A percentile compares a stretch with the other conserved stretches of the same genome.
Conservation (phyloP, 2,329 filamentous ascomycete genomes). For the Coniochaeta sp. region DNA sequence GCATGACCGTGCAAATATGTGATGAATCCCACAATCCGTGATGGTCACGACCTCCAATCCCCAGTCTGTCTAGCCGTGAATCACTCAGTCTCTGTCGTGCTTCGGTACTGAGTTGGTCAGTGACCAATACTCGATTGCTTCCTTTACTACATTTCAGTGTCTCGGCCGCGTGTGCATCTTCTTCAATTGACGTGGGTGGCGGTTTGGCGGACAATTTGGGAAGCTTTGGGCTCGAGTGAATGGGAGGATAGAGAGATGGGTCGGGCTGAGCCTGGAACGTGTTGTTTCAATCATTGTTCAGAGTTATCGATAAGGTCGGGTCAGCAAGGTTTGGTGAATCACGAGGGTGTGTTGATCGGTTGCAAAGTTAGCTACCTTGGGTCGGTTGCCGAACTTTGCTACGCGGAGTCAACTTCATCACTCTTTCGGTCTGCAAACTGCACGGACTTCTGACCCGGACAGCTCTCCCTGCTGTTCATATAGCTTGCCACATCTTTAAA, state of each 20-base stretch:
- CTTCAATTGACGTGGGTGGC: not conserved
- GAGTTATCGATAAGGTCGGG: not conserved
- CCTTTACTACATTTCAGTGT: too few relatives aligned
- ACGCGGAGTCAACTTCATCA: not conserved
- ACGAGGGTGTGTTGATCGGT: not conserved
- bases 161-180: too few relatives aligned
- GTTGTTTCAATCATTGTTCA: not conserved
- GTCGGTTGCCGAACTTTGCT: not conserved
- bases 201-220: not conserved
- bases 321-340: not conserved
- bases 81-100: not conserved
- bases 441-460: not conserved
- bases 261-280: not conserved
- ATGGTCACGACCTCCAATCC: not conserved
- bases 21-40: not conserved
- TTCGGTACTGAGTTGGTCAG: not conserved
- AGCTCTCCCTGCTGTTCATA: not conserved
- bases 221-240: not conserved
- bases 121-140: not conserved
- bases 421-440: not conserved
- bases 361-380: not conserved
- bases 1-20: not conserved
- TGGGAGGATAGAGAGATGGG: not conserved
- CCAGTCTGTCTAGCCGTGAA: not conserved
- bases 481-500: not conserved